A percentile compares a stretch with the other conserved stretches of the same genome.
phyloP scores from a whole-genome alignment of 306 rosid species.

The Sicyos baderoa region DNA sequence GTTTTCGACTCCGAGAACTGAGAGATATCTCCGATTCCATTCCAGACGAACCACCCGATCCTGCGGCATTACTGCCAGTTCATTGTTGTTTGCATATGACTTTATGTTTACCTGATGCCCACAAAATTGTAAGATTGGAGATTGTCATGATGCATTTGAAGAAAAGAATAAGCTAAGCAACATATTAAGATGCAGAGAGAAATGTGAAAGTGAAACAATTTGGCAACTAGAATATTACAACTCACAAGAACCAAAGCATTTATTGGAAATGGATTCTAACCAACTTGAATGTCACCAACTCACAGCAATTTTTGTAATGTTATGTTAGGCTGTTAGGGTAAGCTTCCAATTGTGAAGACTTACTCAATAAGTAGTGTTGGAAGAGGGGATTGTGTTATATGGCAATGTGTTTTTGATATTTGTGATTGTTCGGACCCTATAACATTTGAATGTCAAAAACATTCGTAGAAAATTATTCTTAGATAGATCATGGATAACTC shows the following conservation, averaged over 20 bases:
- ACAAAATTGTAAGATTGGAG: neutral
- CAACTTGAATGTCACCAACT: neutral
- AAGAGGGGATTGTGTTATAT: no score
- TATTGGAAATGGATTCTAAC: neutral
- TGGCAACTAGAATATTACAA: neutral
- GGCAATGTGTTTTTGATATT: no score
- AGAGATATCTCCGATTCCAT: conserved; percentile 83
- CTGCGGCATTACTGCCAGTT: conserved; percentile 91
- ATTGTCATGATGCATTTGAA: neutral
- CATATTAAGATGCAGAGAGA: neutral
- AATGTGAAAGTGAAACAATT: neutral
- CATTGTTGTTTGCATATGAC: conserved; percentile 84
- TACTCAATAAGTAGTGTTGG: no score
- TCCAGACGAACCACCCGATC: conserved; percentile 74
- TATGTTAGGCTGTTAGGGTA: no score
- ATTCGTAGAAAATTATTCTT: no score
- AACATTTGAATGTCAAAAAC: no score
- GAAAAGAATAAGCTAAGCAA: neutral
- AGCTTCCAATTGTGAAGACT: no score
- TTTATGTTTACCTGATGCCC: conserved; percentile 68
- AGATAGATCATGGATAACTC: no score
- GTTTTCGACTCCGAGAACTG: conserved; percentile 96
- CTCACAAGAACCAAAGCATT: neutral
- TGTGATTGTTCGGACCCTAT: no score
- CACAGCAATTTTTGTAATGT: no score